Base-by-base conservation (phyloP, 768 basidiomycete species). In the Suillus decipiens region DNA sequence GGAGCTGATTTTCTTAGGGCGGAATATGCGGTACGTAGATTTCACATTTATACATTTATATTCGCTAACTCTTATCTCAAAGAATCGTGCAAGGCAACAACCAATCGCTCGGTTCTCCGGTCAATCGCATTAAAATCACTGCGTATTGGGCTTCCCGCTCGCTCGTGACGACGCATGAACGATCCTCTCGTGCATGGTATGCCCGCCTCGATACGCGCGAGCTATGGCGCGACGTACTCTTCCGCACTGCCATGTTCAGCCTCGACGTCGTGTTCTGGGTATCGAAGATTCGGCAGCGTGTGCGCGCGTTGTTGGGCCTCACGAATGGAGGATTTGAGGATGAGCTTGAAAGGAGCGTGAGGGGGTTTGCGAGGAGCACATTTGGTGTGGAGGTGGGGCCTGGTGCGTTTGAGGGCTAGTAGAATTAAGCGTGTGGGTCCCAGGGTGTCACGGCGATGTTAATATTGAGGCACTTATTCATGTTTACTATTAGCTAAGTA, bases 121-220 rank as follows among this genome's bases (percentile, higher is more conserved):
- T 94, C 0, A 95, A 96, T 71, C 86, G 94, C 22, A 89, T 97
- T 77, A 95, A 93, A 74, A 90, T 96, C 60, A 93, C 90, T 0
- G 94, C 91, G 0, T 85, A 84, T 72, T 93, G 87, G 85, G 95
- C 93, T 33, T 88, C 92, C 5, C 80, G 82, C 28, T 89, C 90
- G 5, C 80, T 90, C 6, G 76, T 81, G 11, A 76, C 77, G n/a
- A 75, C 79, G 34, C 67, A 78, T 17, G 68, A 80, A 63, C 79
- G 86, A 39, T 57, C 56, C 1, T 19, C 39, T 57, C 39, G 11
- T 17, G 24, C 17, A 28, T 57, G 56, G 56, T 57, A 39, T 39
- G 5, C 17, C 17, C 56, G 19, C 24, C 6, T 57, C 2, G 36
- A 41, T 17, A 42, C 84, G 1, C 72, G 72, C 45, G 88, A 89